Evolutionary conservation across 2,329 filamentous ascomycete species (phyloP).

Genomic region (Camillea tinctor): DNA sequence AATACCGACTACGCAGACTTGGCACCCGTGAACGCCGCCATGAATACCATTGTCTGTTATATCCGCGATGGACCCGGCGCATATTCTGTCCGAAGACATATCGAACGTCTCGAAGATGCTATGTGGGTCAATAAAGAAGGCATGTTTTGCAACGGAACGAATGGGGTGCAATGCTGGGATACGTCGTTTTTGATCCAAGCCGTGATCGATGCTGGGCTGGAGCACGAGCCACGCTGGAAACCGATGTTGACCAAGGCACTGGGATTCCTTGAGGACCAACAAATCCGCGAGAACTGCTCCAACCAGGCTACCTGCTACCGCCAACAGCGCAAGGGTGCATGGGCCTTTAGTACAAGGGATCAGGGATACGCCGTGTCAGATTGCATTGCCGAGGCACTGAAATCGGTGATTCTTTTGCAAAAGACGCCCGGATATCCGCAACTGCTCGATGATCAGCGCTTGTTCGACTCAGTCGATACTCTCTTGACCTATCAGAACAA

Average conservation of each 20-base stretch:
- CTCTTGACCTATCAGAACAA: constrained; percentile 87
- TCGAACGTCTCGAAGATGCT: constrained; percentile 80
- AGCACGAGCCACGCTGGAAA: constrained; percentile 72
- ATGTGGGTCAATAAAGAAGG: constrained; percentile 91
- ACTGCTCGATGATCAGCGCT: constrained; percentile 71
- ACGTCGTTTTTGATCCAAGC: constrained; percentile 88
- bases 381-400: constrained; percentile 88
- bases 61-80: constrained; percentile 78
- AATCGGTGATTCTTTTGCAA: constrained; percentile 82
- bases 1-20: constrained; percentile 87
- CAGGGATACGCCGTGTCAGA: constrained; percentile 97
- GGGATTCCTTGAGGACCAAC: constrained; percentile 83
- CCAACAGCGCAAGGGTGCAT: constrained; percentile 87
- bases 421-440: constrained; percentile 71
- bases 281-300: constrained; percentile 79
- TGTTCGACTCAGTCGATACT: constrained; percentile 88
- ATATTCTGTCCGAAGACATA: constrained; percentile 69
- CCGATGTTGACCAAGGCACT: constrained; percentile 83
- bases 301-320: constrained; percentile 82
- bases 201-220: constrained; percentile 74
- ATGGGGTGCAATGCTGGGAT: constrained; percentile 98
- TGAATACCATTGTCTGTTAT: constrained; percentile 88
- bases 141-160: constrained; percentile 93
- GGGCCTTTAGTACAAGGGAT: constrained; percentile 89
- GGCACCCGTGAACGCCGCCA: constrained; percentile 83